phyloP scores from a whole-genome alignment of 192 early-diverging fungal species.

The Coemansia sp. region DNA sequence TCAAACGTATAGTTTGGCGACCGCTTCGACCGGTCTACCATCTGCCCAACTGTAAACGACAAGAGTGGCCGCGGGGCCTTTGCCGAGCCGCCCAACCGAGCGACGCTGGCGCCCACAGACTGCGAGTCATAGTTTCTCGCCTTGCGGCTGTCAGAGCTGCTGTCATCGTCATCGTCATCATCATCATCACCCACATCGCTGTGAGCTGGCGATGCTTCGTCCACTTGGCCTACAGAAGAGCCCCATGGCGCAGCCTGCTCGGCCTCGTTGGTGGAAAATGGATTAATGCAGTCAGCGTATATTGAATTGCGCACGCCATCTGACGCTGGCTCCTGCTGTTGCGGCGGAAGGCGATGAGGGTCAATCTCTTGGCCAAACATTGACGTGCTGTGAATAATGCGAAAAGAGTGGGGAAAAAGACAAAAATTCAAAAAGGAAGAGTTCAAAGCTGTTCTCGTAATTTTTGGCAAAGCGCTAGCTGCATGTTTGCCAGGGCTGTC shows the following conservation, averaged over 20 bases:
- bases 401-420: background rate
- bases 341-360: constrained; percentile 31
- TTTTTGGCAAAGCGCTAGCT: constrained; percentile 23
- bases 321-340: background rate
- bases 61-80: constrained; percentile 19
- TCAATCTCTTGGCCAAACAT: constrained; percentile 35
- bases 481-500: constrained; percentile 9
- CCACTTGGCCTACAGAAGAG: background rate
- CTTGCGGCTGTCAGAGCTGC: background rate
- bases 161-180: background rate
- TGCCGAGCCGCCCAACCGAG: background rate
- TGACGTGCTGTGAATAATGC: background rate
- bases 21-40: constrained; percentile 51
- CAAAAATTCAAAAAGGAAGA: background rate
- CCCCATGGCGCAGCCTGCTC: constrained; percentile 12
- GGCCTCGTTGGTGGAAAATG: constrained; percentile 21
- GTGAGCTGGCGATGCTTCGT: background rate
- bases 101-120: background rate
- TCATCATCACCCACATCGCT: background rate
- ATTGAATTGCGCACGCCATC: constrained; percentile 9
- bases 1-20: constrained; percentile 38
- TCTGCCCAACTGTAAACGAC: constrained; percentile 34
- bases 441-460: constrained; percentile 1
- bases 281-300: constrained; percentile 16
- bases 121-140: background rate